Evolutionary conservation across 176 grass and related monocot species (phyloP), one percentile per base, ranked within the genome.

Genomic region (Secale cereale): DNA sequence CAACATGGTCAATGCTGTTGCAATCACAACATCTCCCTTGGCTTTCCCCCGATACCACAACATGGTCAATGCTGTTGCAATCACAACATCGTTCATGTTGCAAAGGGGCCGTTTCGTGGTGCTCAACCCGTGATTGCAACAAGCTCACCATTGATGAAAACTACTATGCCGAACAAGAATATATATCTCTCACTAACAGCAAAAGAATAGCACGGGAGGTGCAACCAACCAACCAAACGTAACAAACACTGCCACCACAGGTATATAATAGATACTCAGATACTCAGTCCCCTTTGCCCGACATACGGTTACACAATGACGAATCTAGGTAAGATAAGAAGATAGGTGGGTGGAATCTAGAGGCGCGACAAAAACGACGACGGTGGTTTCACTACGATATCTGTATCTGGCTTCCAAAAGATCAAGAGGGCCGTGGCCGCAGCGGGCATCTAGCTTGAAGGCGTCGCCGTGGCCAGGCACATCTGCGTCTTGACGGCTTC

Each of bases 401-500:
- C 10, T 15, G 50, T 91, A 81, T 77, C 33, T 30, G n/a, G 63
- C 76, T 84, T 62, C n/a, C 61, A 39, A 52, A 87, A 62, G 28
- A 84, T 69, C 57, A 52, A 52, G 48, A 52, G 48, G 6, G 6
- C 1, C 14, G 1, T 54, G 6, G 50, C 50, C 2, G 16, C 5
- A 10, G 48, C 16, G 14, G 5, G 17, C 48, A 19, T 52, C 89
- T 96, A 98, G 87, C 86, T 88, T 11, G 88, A 91, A 22, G 54
- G 54, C 19, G 54, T 57, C 0, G 85, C 78, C 22, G 83, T 85
- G 82, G 90, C 88, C 78, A 92, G 86, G 66, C 93, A 89, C 83
- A 92, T 91, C 57, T 91, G 83, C 50, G 65, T 94, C 57, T 94
- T 98, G 59, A 94, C 83, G 35, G 97, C 93, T 70, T 98, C 96